Evolutionary conservation across 1,139 yeast genomes (phyloP).

Genomic region (Magnusiomyces tetraspermus): DNA sequence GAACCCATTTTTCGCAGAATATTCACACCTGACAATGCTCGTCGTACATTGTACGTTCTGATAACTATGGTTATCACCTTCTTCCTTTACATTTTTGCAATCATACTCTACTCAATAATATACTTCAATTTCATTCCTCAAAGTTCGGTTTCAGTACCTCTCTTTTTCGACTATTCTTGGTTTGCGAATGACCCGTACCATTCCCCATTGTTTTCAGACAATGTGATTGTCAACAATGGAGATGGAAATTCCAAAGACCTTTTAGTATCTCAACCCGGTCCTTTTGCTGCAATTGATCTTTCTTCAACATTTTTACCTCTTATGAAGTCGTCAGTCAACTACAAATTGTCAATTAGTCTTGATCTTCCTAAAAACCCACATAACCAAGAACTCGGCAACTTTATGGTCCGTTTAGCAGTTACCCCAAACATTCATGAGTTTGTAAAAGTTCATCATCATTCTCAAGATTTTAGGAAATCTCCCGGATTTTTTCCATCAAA

Average conservation of each 20-base stretch:
- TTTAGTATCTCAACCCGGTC: slow-evolving; percentile 5
- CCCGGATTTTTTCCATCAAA: neutral
- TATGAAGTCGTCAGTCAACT: slow-evolving; percentile 18
- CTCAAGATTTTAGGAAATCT: neutral
- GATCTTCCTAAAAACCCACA: slow-evolving; percentile 26
- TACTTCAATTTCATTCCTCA: slow-evolving; percentile 5
- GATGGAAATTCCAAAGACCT: neutral
- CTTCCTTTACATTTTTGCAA: neutral
- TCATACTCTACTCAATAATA: neutral
- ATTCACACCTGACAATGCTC: slow-evolving; percentile 5
- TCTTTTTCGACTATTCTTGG: slow-evolving; percentile 5
- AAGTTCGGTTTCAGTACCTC: neutral
- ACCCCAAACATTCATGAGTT: slow-evolving; percentile 6
- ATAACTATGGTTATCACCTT: neutral
- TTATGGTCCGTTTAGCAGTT: slow-evolving; percentile 20
- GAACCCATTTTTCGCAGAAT: slow-evolving; percentile 1
- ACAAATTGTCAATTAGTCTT: slow-evolving; percentile 24
- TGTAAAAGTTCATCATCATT: neutral
- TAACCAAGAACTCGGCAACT: slow-evolving; percentile 29
- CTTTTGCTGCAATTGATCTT: slow-evolving; percentile 8
- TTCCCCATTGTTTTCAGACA: neutral
- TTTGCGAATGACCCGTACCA: slow-evolving; percentile 1
- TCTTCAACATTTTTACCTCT: slow-evolving; percentile 15
- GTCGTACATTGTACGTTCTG: slow-evolving; percentile 1
- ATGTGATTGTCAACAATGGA: neutral